Evolutionary conservation across 2,329 filamentous ascomycete genomes (phyloP), one percentile per base, ranked within the genome.

Genomic region (Venturia aucupariae): DNA sequence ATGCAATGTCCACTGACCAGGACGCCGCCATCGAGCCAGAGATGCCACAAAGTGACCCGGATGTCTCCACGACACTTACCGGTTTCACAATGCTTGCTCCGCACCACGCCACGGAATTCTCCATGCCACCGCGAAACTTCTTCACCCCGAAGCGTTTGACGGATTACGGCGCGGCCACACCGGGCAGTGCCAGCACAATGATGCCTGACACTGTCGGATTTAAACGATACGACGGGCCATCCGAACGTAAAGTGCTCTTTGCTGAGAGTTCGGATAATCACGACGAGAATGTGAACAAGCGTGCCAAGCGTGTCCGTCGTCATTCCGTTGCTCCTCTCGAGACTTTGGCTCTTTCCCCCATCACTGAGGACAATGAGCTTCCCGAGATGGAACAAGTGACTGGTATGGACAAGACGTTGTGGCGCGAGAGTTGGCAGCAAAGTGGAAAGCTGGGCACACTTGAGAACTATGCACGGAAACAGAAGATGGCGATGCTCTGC

Each of bases 381-480:
- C n/a, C n/a, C 11, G 60, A 62, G 10, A 7, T n/a, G 32, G 22
- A 32, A 24, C 60, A 22, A 4, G 60, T 62, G 1, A 51, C 39
- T 10, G 32, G 32, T 7, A 3, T 62, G 2, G 60, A 62, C n/a
- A 44, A 48, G 22, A 42, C 17, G 2, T 38, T 51, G 3, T 62
- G 30, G n/a, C 38, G 22, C 13, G 41, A 62, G 39, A 17, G 8
- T 17, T 62, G 60, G 60, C 27, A 62, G 22, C 22, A 24, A 2
- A 32, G n/a, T 19, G 60, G 41, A 27, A 44, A 27, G 30, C 60
- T 6, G n/a, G 42, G 15, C 15, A 44, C 22, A 5, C 13, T 62
- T 35, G 60, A 62, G n/a, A 24, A 62, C 30, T 62, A 19, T 35
- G 60, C 30, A 5, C 60, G 60, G 3, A 27, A 62, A 22, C 22